phyloP scores from a whole-genome alignment of 1,284 basidiomycete genomes.

The Marasmius oreades region DNA sequence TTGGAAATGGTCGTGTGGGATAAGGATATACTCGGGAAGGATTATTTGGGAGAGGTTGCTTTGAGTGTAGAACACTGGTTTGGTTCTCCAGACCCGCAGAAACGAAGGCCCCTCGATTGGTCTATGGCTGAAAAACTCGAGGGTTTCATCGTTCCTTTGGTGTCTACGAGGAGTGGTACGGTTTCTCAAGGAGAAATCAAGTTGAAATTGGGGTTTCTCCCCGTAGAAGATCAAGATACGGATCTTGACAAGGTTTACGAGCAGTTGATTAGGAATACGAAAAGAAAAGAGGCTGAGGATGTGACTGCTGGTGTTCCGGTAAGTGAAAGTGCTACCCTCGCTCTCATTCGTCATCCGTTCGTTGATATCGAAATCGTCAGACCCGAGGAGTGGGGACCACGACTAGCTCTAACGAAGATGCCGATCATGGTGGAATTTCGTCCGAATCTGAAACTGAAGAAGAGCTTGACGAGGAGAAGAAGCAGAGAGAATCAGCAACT shows the following conservation, averaged over 20 bases:
- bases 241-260: slow-evolving; percentile 57
- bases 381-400: slow-evolving; percentile 68
- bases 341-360: slow-evolving; percentile 78
- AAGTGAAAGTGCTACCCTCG: not conserved
- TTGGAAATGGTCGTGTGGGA: slow-evolving; percentile 93
- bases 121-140: slow-evolving; percentile 57
- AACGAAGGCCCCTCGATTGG: slow-evolving; percentile 47
- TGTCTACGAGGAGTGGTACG: slow-evolving; percentile 65
- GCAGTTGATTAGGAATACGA: slow-evolving; percentile 62
- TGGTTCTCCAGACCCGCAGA: slow-evolving; percentile 4
- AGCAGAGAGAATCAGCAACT: slow-evolving; percentile 16
- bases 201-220: slow-evolving; percentile 77
- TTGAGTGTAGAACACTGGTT: slow-evolving; percentile 84
- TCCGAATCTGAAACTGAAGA: slow-evolving; percentile 26
- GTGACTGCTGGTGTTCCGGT: not conserved
- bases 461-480: slow-evolving; percentile 24
- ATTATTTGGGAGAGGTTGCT: slow-evolving; percentile 89
- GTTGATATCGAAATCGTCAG: slow-evolving; percentile 72
- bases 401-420: slow-evolving; percentile 49
- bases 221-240: slow-evolving; percentile 33
- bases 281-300: slow-evolving; percentile 46
- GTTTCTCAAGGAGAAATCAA: slow-evolving; percentile 59
- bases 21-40: slow-evolving; percentile 82
- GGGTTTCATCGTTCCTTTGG: slow-evolving; percentile 32
- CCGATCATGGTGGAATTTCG: slow-evolving; percentile 16